Evolutionary conservation across 306 rosid species (phyloP).

Genomic region (Vigna nakashimae): DNA sequence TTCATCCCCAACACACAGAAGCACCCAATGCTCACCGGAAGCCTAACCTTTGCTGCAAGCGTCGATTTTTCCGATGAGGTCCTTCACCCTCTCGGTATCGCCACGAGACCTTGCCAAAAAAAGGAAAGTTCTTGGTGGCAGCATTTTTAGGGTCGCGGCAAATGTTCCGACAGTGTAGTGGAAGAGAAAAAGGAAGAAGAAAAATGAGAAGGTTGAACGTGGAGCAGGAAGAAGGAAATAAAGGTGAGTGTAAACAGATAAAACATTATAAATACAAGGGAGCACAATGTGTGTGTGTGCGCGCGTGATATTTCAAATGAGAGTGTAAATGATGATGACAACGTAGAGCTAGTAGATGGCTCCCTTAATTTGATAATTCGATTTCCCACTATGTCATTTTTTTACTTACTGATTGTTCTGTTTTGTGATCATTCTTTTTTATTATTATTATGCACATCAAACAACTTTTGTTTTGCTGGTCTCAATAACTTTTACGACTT

Average conservation of each 20-base stretch:
- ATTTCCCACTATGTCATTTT: background rate
- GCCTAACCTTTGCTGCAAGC: constrained; percentile 70
- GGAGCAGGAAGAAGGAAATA: background rate
- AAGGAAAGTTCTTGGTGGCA: constrained; percentile 49
- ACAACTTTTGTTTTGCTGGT: constrained; percentile 38
- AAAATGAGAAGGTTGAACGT: constrained; percentile 35
- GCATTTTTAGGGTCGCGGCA: constrained; percentile 69
- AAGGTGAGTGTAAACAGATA: constrained; percentile 28
- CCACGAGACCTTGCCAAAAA: constrained; percentile 57
- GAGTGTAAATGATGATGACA: constrained; percentile 5
- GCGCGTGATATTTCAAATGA: background rate
- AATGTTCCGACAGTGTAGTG: constrained; percentile 48
- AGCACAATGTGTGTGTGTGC: background rate
- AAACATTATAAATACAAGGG: constrained; percentile 45
- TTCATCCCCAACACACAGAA: constrained; percentile 76
- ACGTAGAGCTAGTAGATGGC: background rate
- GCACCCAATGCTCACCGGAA: constrained; percentile 69
- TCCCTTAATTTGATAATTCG: constrained; percentile 39
- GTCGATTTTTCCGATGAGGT: constrained; percentile 75
- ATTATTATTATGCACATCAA: background rate
- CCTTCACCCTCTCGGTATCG: constrained; percentile 66
- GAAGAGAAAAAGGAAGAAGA: constrained; percentile 24
- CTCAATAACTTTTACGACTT: constrained; percentile 22
- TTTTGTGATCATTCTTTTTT: background rate
- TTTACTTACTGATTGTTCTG: background rate